A percentile compares a stretch with the other conserved stretches of the same genome.
Conservation (phyloP, 768 basidiomycete species). For the Stropharia rugosoannulata region DNA sequence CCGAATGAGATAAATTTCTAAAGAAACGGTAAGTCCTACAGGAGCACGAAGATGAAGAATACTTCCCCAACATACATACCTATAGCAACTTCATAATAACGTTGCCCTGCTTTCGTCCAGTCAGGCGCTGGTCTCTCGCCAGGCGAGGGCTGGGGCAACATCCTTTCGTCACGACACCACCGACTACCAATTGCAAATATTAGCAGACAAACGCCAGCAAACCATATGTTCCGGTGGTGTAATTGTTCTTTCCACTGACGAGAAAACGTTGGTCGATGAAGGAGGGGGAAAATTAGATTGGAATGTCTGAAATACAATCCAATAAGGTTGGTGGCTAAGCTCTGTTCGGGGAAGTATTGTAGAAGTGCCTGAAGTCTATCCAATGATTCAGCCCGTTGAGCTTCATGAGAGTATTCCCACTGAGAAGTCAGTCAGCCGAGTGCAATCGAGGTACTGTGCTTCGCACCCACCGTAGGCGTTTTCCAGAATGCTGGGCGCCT, state of each 20-base stretch:
- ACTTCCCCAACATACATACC: constrained; percentile 34
- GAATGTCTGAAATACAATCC: constrained; percentile 64
- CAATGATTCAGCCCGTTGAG: constrained; percentile 30
- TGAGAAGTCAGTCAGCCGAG: constrained; percentile 20
- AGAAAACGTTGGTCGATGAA: constrained; percentile 72
- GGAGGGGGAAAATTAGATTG: constrained; percentile 61
- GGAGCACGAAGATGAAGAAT: neutral
- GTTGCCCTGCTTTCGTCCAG: constrained; percentile 44
- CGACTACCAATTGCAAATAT: constrained; percentile 72
- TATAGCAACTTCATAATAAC: constrained; percentile 56
- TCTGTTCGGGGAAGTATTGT: constrained; percentile 58
- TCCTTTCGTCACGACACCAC: constrained; percentile 62
- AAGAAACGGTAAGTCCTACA: constrained; percentile 6
- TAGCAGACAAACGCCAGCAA: constrained; percentile 57
- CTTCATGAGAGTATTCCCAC: constrained; percentile 64
- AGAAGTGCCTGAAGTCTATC: constrained; percentile 33
- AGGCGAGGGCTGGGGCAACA: constrained; percentile 34
- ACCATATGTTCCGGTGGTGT: constrained; percentile 56
- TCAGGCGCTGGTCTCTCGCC: constrained; percentile 28
- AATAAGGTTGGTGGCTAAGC: constrained; percentile 60
- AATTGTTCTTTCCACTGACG: constrained; percentile 54
- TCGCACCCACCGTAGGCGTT: constrained; percentile 48
- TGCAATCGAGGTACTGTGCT: neutral
- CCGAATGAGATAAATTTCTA: constrained; percentile 51
- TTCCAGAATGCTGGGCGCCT: constrained; percentile 56